Base-by-base conservation (phyloP, 495 filamentous ascomycete species). In the Penicillium cosmopolitanum region DNA sequence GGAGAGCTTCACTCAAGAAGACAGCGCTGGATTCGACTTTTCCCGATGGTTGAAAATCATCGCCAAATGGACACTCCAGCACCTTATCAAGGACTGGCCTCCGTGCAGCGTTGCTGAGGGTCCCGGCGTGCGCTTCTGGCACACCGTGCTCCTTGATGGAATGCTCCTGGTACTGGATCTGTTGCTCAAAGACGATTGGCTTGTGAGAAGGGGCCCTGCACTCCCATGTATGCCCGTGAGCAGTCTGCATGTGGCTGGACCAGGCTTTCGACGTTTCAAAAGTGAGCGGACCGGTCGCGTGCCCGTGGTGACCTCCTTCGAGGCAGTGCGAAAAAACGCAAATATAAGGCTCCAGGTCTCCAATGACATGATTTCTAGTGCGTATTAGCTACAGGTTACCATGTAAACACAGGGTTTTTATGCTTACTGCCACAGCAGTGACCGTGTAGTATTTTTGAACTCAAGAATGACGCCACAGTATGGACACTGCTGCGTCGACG, bases 261-360 rank as follows among this genome's bases (percentile, higher is more conserved):
- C 69, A 73, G 61, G 67, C 65, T 63, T 70, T 70, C 19, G 67
- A 72, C 47, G 69, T 70, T 56, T 70, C 69, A 40, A 72, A 72
- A 59, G 67, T 72, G 5, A 53, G 53, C 38, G 62, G 62, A 46
- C 65, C 65, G 48, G 60, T 36, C n/a, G n/a, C n/a, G n/a, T n/a
- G n/a, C 58, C 35, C 58, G 9, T 71, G 68, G 16, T 57, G 58
- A 53, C 51, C 53, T 50, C 38, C 58, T 53, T 71, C 56, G 44
- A 65, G 35, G 66, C 66, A 69, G 50, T 59, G 61, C 53, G 61
- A 13, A 65, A 57, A 69, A 60, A 66, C 28, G 59, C 68, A 71
- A 59, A 71, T 58, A 34, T 69, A 69, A 61, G 68, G 66, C 63
- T 71, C 68, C 54, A 71, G 63, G 55, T 71, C 68, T 63, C 58